phyloP scores from a whole-genome alignment of 345 rosid genomes.

The Boechera stricta region DNA sequence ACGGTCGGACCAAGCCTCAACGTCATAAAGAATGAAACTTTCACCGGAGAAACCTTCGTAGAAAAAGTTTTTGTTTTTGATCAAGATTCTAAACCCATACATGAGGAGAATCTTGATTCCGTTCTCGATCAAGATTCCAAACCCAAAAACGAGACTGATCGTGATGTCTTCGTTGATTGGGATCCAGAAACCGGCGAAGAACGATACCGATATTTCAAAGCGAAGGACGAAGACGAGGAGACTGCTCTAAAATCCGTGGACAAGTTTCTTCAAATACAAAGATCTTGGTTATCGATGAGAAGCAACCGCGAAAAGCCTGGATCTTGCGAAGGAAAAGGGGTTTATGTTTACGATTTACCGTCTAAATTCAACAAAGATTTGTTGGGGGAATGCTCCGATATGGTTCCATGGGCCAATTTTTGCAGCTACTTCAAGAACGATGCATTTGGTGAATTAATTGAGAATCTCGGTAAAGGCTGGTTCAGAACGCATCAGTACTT shows the following conservation, averaged over 20 bases:
- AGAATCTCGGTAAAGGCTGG: conserved; percentile 69
- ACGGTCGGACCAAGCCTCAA: background rate
- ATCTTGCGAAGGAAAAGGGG: conserved; percentile 64
- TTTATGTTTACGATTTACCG: conserved; percentile 79
- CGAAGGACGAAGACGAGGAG: conserved; percentile 48
- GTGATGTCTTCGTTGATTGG: conserved; percentile 9
- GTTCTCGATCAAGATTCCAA: too few relatives aligned
- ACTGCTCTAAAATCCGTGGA: conserved; percentile 51
- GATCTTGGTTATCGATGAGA: conserved; percentile 52
- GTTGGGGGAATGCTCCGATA: conserved; percentile 70
- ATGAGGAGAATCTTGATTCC: too few relatives aligned
- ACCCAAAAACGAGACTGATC: background rate
- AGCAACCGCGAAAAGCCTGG: conserved; percentile 3
- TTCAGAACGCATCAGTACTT: conserved; percentile 75
- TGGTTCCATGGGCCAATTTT: conserved; percentile 75
- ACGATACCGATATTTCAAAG: conserved; percentile 30
- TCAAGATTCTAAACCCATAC: conserved; percentile 14
- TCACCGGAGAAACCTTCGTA: conserved; percentile 6
- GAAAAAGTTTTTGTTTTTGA: conserved; percentile 13
- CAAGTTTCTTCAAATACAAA: conserved; percentile 57
- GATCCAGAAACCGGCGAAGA: conserved; percentile 44
- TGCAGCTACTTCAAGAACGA: conserved; percentile 64
- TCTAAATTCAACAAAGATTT: conserved; percentile 82
- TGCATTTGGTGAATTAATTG: conserved; percentile 66
- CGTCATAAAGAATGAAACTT: conserved; percentile 29